Evolutionary conservation across 1,139 yeast genomes (phyloP).

Genomic region (Suhomyces bribrorum): DNA sequence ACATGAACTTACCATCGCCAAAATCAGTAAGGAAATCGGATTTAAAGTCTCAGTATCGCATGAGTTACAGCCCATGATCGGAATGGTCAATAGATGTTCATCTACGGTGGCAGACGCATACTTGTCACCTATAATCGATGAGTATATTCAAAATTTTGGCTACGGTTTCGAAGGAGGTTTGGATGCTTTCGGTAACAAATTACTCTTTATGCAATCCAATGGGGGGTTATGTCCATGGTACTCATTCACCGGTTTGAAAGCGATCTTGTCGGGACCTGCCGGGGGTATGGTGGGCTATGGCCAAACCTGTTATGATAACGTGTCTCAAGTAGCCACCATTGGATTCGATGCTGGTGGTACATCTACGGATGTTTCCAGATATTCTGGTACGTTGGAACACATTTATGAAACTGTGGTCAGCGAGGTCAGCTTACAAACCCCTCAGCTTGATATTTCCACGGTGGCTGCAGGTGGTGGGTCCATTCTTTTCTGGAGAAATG

Average conservation of each 20-base stretch:
- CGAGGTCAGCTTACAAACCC: constrained; percentile 45
- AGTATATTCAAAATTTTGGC: constrained; percentile 40
- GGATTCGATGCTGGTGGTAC: constrained; percentile 54
- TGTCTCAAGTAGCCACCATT: constrained; percentile 36
- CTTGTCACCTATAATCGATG: constrained; percentile 39
- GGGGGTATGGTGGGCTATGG: constrained; percentile 56
- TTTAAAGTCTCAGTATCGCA: constrained; percentile 44
- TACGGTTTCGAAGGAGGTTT: constrained; percentile 47
- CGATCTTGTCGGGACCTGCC: constrained; percentile 52
- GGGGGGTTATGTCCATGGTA: constrained; percentile 54
- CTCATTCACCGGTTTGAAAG: constrained; percentile 48
- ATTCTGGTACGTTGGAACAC: constrained; percentile 41
- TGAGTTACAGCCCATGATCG: constrained; percentile 47
- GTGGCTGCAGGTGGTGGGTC: constrained; percentile 54
- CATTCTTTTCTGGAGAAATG: constrained; percentile 46
- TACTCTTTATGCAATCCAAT: constrained; percentile 50
- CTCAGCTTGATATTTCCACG: constrained; percentile 48
- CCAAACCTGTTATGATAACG: constrained; percentile 41
- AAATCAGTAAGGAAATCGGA: constrained; percentile 39
- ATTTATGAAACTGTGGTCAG: constrained; percentile 48
- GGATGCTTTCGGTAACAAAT: constrained; percentile 42
- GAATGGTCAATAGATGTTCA: constrained; percentile 44
- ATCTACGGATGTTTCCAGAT: constrained; percentile 49
- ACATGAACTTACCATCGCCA: constrained; percentile 39
- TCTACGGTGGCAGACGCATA: constrained; percentile 51